Percentiles rank a stretch among this genome's conserved stretches.
Evolutionary conservation across 495 filamentous ascomycete species (phyloP).

Genomic region (Echria macrotheca): DNA sequence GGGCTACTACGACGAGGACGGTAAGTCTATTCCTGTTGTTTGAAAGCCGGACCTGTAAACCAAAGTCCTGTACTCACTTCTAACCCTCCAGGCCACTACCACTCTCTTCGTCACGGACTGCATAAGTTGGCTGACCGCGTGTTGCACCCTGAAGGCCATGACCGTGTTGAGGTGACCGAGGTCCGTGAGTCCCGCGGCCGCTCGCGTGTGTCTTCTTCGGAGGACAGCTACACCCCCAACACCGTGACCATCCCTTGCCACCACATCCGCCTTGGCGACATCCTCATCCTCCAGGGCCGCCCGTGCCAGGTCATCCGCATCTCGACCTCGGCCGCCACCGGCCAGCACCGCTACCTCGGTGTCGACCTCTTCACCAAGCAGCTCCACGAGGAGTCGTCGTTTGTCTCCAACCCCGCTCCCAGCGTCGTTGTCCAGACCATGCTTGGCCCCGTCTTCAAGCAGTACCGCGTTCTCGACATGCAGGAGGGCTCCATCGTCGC

Average conservation of each 20-base stretch:
- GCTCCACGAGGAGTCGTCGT: conserved; percentile 97
- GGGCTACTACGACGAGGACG: conserved; percentile 98
- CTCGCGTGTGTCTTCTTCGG: conserved; percentile 14
- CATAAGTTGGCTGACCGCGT: conserved; percentile 79
- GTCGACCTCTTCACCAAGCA: conserved; percentile 99
- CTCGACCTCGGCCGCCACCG: conserved; percentile 94
- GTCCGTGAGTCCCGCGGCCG: conserved; percentile 32
- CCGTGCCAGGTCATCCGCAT: conserved; percentile 99
- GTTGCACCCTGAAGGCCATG: conserved; percentile 56
- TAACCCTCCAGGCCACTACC: conserved; percentile 65
- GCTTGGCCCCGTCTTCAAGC: conserved; percentile 99
- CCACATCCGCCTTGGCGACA: conserved; percentile 97
- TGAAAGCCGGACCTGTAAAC: conserved; percentile 5
- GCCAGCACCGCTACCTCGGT: conserved; percentile 98
- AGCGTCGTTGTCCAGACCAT: conserved; percentile 98
- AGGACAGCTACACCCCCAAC: conserved; percentile 53
- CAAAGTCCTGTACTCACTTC: conserved; percentile 27
- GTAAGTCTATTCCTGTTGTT: conserved; percentile 33
- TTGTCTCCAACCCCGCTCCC: conserved; percentile 92
- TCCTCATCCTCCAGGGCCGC: conserved; percentile 97
- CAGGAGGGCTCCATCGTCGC: conserved; percentile 65
- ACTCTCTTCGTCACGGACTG: conserved; percentile 85
- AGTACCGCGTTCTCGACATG: conserved; percentile 98
- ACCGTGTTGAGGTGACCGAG: conserved; percentile 52
- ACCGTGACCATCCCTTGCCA: conserved; percentile 98